These are phyloP conservation scores for Zygotorulaspora chibaensis DNA, from an alignment of 805 yeast genomes.

Conservation along the genomic window DNA sequence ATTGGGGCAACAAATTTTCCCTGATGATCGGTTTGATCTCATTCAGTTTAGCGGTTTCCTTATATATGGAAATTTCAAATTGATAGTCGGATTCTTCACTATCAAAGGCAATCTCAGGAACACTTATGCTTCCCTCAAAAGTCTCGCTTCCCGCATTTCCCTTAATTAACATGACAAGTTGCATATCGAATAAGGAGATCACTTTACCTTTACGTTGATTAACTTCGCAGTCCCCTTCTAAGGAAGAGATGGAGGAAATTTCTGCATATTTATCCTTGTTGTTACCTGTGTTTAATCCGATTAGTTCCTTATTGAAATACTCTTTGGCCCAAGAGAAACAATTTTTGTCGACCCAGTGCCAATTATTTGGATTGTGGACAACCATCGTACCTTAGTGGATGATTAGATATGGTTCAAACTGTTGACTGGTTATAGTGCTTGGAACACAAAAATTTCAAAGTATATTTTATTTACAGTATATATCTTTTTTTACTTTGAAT, in stretches of 20 bases:
- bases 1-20: conserved; percentile 58
- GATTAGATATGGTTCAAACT: neutral
- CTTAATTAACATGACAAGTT: conserved; percentile 53
- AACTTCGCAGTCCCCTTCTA: conserved; percentile 96
- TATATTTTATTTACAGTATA: conserved; percentile 1
- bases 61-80: conserved; percentile 66
- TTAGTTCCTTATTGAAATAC: conserved; percentile 63
- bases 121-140: conserved; percentile 65
- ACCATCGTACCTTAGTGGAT: conserved; percentile 52
- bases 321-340: conserved; percentile 86
- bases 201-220: conserved; percentile 96
- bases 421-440: neutral
- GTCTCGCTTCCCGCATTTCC: conserved; percentile 43
- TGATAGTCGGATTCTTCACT: conserved; percentile 81
- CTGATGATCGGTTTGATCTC: conserved; percentile 52
- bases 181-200: conserved; percentile 82
- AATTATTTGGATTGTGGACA: conserved; percentile 93
- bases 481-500: neutral
- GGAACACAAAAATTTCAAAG: neutral
- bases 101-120: conserved; percentile 95
- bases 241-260: conserved; percentile 36
- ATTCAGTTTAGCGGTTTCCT: conserved; percentile 47
- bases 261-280: conserved; percentile 27
- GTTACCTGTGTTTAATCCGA: conserved; percentile 41
- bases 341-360: conserved; percentile 99